Conservation (phyloP, 306 rosid genomes). For the Begonia peltatifolia region DNA sequence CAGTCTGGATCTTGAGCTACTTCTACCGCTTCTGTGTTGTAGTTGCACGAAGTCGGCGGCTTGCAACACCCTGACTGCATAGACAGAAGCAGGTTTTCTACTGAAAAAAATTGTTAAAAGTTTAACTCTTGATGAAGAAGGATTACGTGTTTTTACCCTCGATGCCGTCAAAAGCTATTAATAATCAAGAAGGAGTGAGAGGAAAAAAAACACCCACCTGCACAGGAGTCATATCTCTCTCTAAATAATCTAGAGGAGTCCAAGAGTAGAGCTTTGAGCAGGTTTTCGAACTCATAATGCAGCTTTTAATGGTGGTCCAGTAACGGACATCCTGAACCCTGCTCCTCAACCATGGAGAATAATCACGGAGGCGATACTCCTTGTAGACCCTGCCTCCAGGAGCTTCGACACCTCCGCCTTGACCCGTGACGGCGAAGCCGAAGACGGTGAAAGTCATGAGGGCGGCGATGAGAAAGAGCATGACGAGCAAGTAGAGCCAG, state of each 20-base stretch:
- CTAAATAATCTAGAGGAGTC: constrained; percentile 76
- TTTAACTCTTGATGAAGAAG: no score
- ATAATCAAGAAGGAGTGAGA: neutral
- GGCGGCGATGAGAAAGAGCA: constrained; percentile 54
- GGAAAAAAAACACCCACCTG: constrained; percentile 32
- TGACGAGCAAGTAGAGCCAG: constrained; percentile 73
- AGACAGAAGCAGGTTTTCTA: no score
- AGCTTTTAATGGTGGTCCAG: constrained; percentile 57
- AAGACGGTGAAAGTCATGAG: constrained; percentile 55
- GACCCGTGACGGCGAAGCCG: constrained; percentile 63
- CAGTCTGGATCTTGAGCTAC: constrained; percentile 62
- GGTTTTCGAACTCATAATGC: constrained; percentile 68
- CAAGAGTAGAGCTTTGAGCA: constrained; percentile 50
- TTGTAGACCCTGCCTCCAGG: constrained; percentile 67
- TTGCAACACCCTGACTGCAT: constrained; percentile 87
- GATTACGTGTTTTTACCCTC: no score
- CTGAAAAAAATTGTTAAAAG: no score
- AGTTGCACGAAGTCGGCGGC: constrained; percentile 72
- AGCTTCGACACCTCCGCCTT: constrained; percentile 61
- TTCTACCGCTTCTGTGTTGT: constrained; percentile 20
- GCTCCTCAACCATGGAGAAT: constrained; percentile 72
- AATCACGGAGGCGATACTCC: constrained; percentile 55
- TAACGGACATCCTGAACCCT: constrained; percentile 53
- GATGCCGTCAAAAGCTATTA: neutral
- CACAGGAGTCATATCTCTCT: constrained; percentile 69